Conservation (phyloP, 176 grass and related monocot genomes). For the Oryza meridionalis region DNA sequence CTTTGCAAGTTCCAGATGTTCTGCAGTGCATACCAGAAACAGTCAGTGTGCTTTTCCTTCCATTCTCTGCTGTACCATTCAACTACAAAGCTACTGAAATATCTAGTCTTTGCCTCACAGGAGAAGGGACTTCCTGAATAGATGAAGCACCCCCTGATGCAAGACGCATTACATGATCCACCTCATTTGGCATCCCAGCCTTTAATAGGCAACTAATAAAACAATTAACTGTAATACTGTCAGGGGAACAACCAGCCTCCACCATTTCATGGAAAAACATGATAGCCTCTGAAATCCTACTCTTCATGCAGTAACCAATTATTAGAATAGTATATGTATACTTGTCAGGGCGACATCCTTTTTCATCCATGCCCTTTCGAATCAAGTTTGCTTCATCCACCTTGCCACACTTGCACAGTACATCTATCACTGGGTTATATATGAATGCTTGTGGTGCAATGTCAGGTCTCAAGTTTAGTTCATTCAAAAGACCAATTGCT, state of each 20-base stretch:
- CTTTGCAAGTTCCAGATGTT: conserved; percentile 20
- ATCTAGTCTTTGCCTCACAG: conserved; percentile 48
- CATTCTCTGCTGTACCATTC: conserved; percentile 27
- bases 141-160: conserved; percentile 48
- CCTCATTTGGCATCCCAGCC: conserved; percentile 84
- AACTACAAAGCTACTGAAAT: conserved; percentile 77
- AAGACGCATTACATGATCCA: conserved; percentile 64
- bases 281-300: conserved; percentile 77
- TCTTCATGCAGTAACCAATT: conserved; percentile 93
- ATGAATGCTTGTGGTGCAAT: conserved; percentile 75
- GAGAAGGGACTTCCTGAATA: conserved; percentile 54
- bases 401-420: conserved; percentile 76
- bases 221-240: conserved; percentile 68
- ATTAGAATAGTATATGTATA: conserved; percentile 96
- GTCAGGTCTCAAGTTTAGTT: conserved; percentile 64
- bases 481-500: conserved; percentile 57
- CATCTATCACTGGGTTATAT: conserved; percentile 85
- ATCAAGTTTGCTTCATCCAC: conserved; percentile 77
- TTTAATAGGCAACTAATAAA: conserved; percentile 87
- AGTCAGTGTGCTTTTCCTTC: conserved; percentile 8
- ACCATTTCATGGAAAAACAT: conserved; percentile 75
- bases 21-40: neutral
- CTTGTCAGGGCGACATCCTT: conserved; percentile 76
- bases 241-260: conserved; percentile 70
- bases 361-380: conserved; percentile 62